Evolutionary conservation across 2,329 filamentous ascomycete species (phyloP), one percentile per base, ranked within the genome.

Genomic region (Endoconidiophora polonica): DNA sequence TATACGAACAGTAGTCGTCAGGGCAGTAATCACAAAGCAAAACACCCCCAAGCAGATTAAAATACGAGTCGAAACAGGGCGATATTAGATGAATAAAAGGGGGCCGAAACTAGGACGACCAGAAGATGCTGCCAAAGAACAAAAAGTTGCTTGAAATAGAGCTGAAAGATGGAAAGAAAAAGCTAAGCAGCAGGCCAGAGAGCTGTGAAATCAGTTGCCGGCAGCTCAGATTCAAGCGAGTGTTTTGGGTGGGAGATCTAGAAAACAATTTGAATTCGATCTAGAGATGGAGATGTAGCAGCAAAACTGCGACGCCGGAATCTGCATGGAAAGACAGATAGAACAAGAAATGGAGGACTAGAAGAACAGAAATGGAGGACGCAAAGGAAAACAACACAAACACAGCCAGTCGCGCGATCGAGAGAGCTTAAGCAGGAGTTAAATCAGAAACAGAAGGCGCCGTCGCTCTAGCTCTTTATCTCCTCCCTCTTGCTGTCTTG

Each of bases 31-130:
- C 18, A 33, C 24, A 44, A 22, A 24, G 12, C 42, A 44, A 16
- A 23, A 33, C 29, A 33, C 29, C 12, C 26, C 16, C 7, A 5
- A 6, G 22, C 29, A 37, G 36, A 12, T 23, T 22, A 46, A 20
- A 29, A 46, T 38, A 46, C 29, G 33, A 46, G 16, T 16, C 16
- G 14, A 41, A 41, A 41, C 9, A 41, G n/a, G 9, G 44, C 23
- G 33, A 46, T 46, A 46, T 33, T 38, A 37, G 18, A 46, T 46
- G 44, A 46, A 46, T 39, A 22, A 46, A 46, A 46, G 29, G 16
- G 29, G n/a, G 20, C 39, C 16, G n/a, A 22, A 41, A 10, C 39
- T 7, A 18, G 20, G 20, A 22, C 39, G 16, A n/a, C 39, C 16
- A 18, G 39, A 41, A 20, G 38, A 40, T 14, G 40, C 16, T 43